Base-by-base conservation (phyloP, 805 yeast genomes). In the Scheffersomyces spartinae region DNA sequence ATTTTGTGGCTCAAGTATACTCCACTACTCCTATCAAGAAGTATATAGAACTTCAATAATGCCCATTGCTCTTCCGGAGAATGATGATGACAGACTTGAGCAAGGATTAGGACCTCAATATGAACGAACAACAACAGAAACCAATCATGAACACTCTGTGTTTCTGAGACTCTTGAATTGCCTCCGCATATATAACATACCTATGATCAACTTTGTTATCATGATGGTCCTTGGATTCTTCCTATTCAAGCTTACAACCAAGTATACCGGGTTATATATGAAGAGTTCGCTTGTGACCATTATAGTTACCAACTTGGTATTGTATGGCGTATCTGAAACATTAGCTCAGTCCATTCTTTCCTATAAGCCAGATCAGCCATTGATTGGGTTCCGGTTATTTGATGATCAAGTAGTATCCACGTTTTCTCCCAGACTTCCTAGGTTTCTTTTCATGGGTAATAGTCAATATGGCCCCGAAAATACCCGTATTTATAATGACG, bases 291-390 rank as follows among this genome's bases (percentile, higher is more conserved):
- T 84, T 16, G 47, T 77, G n/a, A 83, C 95, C 9, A 81, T 85
- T 18, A 68, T 83, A 31, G 69, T 75, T 13, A 77, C 95, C 1
- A 88, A 88, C 43, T 52, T 81, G 15, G 73, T 86, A 4, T 57
- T 88, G 4, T 82, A 74, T 47, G 95, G 95, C 0, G 73, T 84
- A n/a, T 85, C 96, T 0, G 97, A 88, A 46, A 71, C 86, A 0
- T 45, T 86, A 34, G 97, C 97, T 0, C 97, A 88, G 49, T 65
- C 79, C 3, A 58, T 84, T 4, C 42, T 53, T 14, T 32, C 53
- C 23, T 57, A 44, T 29, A 26, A 36, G 15, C 27, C 36, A 8
- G 25, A 27, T 10, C 43, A 43, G 10, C 56, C 55, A 5, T 12
- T 27, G 15, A 10, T 53, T 4, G 28, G 43, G 13, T 40, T 46